Percentiles rank a stretch among this genome's conserved stretches.
These are phyloP conservation scores for Penicillium sclerotigenum DNA, from an alignment of 2,329 filamentous ascomycete genomes.

Conservation along the genomic window DNA sequence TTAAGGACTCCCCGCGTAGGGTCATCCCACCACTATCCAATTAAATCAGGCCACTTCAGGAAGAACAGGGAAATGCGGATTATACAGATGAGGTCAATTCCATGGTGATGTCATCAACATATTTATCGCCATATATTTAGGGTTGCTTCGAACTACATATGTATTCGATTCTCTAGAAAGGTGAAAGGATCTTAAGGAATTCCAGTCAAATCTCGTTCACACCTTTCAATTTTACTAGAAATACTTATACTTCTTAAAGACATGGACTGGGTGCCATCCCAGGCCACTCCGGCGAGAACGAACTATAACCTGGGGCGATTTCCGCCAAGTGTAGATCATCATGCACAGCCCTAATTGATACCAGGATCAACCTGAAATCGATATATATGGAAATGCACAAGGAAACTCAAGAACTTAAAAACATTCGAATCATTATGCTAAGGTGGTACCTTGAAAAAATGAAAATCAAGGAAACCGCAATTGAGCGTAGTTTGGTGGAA, in stretches of 20 bases:
- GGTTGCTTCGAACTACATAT: not conserved
- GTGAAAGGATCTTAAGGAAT: not conserved
- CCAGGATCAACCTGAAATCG: not conserved
- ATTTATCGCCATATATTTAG: not conserved
- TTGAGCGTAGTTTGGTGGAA: not conserved
- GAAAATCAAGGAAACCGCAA: slow-evolving; percentile 3
- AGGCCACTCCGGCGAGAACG: not conserved
- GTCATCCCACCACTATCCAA: slow-evolving; percentile 3
- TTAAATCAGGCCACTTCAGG: not conserved
- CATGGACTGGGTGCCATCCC: not conserved
- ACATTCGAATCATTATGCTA: not conserved
- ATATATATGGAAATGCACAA: not conserved
- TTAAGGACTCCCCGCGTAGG: not conserved
- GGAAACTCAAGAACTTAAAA: not conserved
- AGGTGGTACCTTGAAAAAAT: not conserved
- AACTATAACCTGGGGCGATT: not conserved
- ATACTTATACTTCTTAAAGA: not conserved
- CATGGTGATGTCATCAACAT: slow-evolving; percentile 2
- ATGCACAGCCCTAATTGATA: not conserved
- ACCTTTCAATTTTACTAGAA: not conserved
- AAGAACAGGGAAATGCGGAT: not conserved
- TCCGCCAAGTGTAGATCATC: not conserved
- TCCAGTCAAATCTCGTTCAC: too few relatives aligned
- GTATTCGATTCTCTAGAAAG: not conserved
- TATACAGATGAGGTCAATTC: not conserved